Evolutionary conservation across 768 basidiomycete genomes (phyloP), one percentile per base, ranked within the genome.

Genomic region (Chalciporus pseudorubinellus): DNA sequence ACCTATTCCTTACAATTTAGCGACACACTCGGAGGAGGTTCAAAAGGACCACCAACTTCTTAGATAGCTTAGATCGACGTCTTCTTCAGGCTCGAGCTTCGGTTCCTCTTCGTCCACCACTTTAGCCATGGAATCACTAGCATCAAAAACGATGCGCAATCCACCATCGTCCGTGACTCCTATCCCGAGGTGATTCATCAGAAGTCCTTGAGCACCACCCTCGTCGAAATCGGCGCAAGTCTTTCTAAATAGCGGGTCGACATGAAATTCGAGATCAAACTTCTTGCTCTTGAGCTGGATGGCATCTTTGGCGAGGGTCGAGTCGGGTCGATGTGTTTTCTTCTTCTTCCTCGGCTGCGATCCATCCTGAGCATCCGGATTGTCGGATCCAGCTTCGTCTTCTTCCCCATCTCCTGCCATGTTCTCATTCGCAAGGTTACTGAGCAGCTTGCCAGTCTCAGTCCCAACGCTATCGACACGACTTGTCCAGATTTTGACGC

Each of bases 401-500:
- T 82, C 83, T 6, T 75, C 80, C n/a, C 77, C 80, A 21, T 77
- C 82, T 16, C 75, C 78, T 26, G 76, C 77, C 44, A 77, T 74
- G 16, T 84, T 86, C 51, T 82, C 83, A 34, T 78, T 81, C 1
- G 82, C 79, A 21, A 99, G 81, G 63, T 98, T 98, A 60, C 86
- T 92, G 50, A 98, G 77, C 12, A 99, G 79, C 67, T 97, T 98
- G 22, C 93, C 93, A 0, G 95, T 98, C 69, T 98, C 97, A 1
- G 92, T 95, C 20, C 92, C 92, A 31, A 98, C 94, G 55, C 88
- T 91, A 69, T 99, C 97, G 36, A 99, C 95, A 41, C 97, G 87
- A 59, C 89, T 92, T 7, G 95, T 98, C 94, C 95, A 99, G 55
- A 99, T 98, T 74, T 98, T 99, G 69, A 99, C 93, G 69, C 97